Evolutionary conservation across 108 stramenopile genomes (phyloP), one percentile per base, ranked within the genome.

Genomic region (Seminavis robusta): DNA sequence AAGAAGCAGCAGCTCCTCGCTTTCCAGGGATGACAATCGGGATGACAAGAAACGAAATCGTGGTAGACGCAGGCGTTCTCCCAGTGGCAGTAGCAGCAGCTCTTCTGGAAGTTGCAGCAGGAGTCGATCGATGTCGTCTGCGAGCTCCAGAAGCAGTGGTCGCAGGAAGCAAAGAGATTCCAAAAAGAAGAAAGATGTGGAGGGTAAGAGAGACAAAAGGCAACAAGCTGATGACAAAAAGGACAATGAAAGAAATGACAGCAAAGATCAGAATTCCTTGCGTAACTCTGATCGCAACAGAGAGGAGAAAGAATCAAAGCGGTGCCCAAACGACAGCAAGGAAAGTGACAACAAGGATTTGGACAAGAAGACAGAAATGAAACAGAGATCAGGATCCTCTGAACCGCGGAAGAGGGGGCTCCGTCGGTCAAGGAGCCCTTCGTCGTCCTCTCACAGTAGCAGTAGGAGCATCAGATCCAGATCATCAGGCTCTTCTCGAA

Each of bases 11-110:
- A 27, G 25, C 3, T 48, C 47, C 4, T 48, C 26, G 3, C 28
- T 26, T 23, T 48, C 47, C 20, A n/a, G 25, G 23, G 16, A 77
- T 53, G 4, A 33, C 52, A 52, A 33, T 51, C 48, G n/a, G n/a
- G n/a, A n/a, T n/a, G n/a, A n/a, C n/a, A n/a, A n/a, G n/a, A n/a
- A n/a, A n/a, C n/a, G 25, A 5, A 48, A n/a, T 23, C 47, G 26
- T 6, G 26, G 26, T 27, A 48, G 26, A 27, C n/a, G 25, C 25
- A 48, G 47, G 28, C 6, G 47, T n/a, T 3, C 25, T 5, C 25
- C 25, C 5, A 48, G 47, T 4, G 28, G 47, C n/a, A 23, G 47
- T 45, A 10, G 44, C 4, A 3, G 26, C 21, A 15, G 28, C 10
- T 3, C 25, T 23, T 48, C 47, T 4, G 24, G 10, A 43, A 10